Percentiles rank a stretch among this genome's conserved stretches.
phyloP scores from a whole-genome alignment of 176 grass and related monocot genomes.

The bread wheat (Triticum aestivum) region DNA sequence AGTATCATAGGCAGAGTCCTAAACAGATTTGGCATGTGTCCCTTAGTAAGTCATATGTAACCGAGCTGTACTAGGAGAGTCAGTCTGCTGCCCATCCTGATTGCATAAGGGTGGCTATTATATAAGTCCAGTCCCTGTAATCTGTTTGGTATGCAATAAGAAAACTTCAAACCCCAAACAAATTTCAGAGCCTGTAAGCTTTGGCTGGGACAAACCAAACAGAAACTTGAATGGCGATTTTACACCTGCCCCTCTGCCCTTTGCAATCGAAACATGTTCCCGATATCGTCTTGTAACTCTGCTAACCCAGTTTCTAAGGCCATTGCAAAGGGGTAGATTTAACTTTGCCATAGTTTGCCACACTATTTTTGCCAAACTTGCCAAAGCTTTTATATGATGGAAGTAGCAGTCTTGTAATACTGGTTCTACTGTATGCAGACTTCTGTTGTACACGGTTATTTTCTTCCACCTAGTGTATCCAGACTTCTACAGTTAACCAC shows the following conservation, averaged over 20 bases:
- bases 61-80: neutral
- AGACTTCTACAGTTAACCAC: neutral
- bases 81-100: neutral
- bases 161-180: neutral
- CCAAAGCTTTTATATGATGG: constrained; percentile 11
- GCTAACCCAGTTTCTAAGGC: no score
- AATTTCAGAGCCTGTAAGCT: neutral
- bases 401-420: neutral
- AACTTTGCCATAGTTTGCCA: no score
- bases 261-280: no score
- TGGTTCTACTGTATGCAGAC: neutral
- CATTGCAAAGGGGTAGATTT: no score
- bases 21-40: neutral
- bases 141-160: constrained; percentile 1
- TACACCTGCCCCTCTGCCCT: no score
- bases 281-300: no score
- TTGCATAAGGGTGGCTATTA: neutral
- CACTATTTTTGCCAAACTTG: no score
- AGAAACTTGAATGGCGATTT: neutral
- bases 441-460: neutral
- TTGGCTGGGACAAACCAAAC: neutral
- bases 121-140: neutral
- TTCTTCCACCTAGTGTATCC: constrained; percentile 8
- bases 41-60: neutral
- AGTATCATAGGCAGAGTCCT: neutral